Evolutionary conservation across 2,329 filamentous ascomycete genomes (phyloP), one percentile per base, ranked within the genome.

Genomic region (Penicillium sp.): DNA sequence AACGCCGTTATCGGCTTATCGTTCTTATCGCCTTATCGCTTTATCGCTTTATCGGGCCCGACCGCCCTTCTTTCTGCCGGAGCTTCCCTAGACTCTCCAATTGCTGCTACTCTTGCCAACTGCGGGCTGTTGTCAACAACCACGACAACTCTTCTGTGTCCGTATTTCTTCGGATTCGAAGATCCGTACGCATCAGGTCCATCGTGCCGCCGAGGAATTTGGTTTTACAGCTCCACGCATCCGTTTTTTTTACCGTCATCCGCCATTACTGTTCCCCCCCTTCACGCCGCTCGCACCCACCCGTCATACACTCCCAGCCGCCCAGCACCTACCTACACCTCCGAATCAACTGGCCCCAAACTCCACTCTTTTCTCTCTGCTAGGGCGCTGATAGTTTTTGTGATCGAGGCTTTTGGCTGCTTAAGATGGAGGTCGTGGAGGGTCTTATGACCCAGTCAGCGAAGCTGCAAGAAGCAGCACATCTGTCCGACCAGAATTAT

Each of bases 401-500:
- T 20, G 17, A 45, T 22, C n/a, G 20, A 14, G 15, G 11, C 4
- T 35, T 39, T 17, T 12, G 20, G 5, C 14, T 48, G 10, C 52
- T 47, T 42, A 50, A 48, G 22, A 69, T 68, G 66, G 58, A 58
- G 28, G 17, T 59, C 7, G 41, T 63, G 22, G 45, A 59, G 14
- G 64, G 61, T 22, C 56, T 69, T 39, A 37, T 56, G 31, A 53
- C 60, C 14, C 61, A 60, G 12, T 68, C 64, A 7, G 55, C 76
- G 15, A 71, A 76, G 58, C 72, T 75, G 41, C 71, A 74, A 41
- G 67, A 71, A 22, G 47, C 67, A n/a, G 61, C 61, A n/a, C 63
- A 71, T 22, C 62, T 75, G 35, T 68, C 74, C 17, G 75, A 80
- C 57, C 67, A 73, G 37, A 71, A 74, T 55, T 83, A 82, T 67